These are phyloP conservation scores for Oehlia diaphana DNA, from an alignment of 192 early-diverging fungal species.

Conservation along the genomic window DNA sequence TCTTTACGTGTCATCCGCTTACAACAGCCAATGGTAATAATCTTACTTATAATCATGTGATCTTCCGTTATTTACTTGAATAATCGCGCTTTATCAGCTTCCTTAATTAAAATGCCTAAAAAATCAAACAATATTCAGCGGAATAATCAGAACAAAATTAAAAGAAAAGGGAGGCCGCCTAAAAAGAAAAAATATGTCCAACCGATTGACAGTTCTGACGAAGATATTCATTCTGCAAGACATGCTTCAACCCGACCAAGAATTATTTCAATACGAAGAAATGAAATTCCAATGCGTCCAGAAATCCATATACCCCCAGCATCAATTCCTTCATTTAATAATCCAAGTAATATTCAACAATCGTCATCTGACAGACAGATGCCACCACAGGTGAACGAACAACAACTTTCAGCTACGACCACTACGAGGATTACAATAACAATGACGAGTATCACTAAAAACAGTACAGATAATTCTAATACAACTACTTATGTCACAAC, in stretches of 20 bases:
- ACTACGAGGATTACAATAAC: neutral
- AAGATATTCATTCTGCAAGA: neutral
- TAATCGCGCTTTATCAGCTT: neutral
- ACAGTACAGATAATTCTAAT: neutral
- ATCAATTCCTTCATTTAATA: neutral
- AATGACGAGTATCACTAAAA: slow-evolving; percentile 2
- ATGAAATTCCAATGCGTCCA: neutral
- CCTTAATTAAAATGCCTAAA: neutral
- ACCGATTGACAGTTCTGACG: neutral
- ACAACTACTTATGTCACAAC: slow-evolving; percentile 13
- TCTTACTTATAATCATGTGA: no score
- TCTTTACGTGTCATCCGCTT: no score
- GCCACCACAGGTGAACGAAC: neutral
- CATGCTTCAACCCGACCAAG: neutral
- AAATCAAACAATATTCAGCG: neutral
- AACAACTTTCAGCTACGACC: neutral
- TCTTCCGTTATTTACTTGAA: neutral
- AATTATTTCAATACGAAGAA: neutral
- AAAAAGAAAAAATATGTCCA: neutral
- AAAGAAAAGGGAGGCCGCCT: neutral
- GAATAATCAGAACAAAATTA: neutral
- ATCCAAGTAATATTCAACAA: neutral
- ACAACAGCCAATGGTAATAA: no score
- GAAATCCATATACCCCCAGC: neutral
- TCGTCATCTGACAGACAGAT: neutral